Evolutionary conservation across 2,329 filamentous ascomycete species (phyloP).

Genomic region (Corynespora cassiicola): DNA sequence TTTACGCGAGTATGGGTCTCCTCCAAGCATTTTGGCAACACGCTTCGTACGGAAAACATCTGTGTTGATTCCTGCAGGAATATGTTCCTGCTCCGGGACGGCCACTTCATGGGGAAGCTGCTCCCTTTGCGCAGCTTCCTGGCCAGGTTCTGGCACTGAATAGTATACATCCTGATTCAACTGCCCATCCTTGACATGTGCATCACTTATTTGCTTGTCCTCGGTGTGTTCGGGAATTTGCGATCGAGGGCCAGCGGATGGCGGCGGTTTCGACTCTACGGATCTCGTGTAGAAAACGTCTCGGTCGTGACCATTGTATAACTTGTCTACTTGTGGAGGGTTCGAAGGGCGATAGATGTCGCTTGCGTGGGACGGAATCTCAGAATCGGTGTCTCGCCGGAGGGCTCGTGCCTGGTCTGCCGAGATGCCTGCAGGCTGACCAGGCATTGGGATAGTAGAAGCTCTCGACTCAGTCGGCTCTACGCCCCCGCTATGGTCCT

Average conservation of each 20-base stretch:
- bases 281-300: slow-evolving; percentile 65
- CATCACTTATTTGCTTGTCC: slow-evolving; percentile 52
- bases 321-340: slow-evolving; percentile 25
- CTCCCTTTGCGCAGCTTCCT: slow-evolving; percentile 19
- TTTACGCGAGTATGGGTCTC: slow-evolving; percentile 46
- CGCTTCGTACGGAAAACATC: slow-evolving; percentile 68
- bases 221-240: slow-evolving; percentile 62
- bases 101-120: slow-evolving; percentile 33
- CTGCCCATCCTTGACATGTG: slow-evolving; percentile 47
- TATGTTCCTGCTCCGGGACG: slow-evolving; percentile 48
- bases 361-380: slow-evolving; percentile 60
- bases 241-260: slow-evolving; percentile 60
- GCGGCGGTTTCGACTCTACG: slow-evolving; percentile 51
- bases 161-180: slow-evolving; percentile 66
- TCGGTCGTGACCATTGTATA: slow-evolving; percentile 52
- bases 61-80: slow-evolving; percentile 65
- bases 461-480: slow-evolving; percentile 45
- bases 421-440: slow-evolving; percentile 36
- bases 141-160: slow-evolving; percentile 34
- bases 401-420: slow-evolving; percentile 53
- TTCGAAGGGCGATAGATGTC: slow-evolving; percentile 47
- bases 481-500: slow-evolving; percentile 38
- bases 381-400: slow-evolving; percentile 57
- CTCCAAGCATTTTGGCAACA: slow-evolving; percentile 63
- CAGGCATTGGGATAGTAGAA: slow-evolving; percentile 51